Base-by-base conservation (phyloP, 208 protist genomes). In the Phytomonas francai region DNA sequence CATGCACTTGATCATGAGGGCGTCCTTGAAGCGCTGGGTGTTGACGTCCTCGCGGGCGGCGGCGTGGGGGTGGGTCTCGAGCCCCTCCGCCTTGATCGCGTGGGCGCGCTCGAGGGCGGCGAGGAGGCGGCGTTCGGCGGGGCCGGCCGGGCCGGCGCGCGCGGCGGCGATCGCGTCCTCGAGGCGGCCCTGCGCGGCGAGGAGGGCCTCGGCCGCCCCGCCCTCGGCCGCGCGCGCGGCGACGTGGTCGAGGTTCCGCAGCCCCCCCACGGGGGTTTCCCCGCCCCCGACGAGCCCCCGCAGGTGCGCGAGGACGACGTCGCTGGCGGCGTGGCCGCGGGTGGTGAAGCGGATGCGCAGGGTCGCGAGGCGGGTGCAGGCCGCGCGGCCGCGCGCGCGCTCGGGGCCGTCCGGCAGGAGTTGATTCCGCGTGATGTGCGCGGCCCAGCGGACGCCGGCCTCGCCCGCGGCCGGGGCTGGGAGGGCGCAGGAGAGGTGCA, bases 1-100 rank as follows among this genome's bases (percentile, higher is more conserved):
- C 25, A 82, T 75, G 49, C 81, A 89, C 76, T 94, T 94, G 62
- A 91, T 92, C 85, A 91, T 92, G 28, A 94, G 81, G 6, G 86
- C 84, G 63, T 94, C 85, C 77, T 88, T 92, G 72, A 90, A 83
- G 58, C 74, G 79, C 71, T 89, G 74, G 9, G 79, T 87, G 72
- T 81, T 83, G 71, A 88, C 84, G 76, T 94, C 83, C 63, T 89
- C 81, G 19, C 84, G 78, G 58, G 68, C 77, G 28, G 73, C 68
- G 63, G 72, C 71, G 68, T 56, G 12, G 57, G 71, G 73, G 69
- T 88, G 76, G 9, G 75, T 72, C 70, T 81, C 75, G 70, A 81
- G 77, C 31, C 80, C 79, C 63, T 72, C 77, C 28, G 77, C 54
- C 68, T 80, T 82, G 16, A 77, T 74, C 7, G 71, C 67, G 63